Evolutionary conservation across 2,329 filamentous ascomycete species (phyloP), one percentile per base, ranked within the genome.

Genomic region (Alternaria arbusti): DNA sequence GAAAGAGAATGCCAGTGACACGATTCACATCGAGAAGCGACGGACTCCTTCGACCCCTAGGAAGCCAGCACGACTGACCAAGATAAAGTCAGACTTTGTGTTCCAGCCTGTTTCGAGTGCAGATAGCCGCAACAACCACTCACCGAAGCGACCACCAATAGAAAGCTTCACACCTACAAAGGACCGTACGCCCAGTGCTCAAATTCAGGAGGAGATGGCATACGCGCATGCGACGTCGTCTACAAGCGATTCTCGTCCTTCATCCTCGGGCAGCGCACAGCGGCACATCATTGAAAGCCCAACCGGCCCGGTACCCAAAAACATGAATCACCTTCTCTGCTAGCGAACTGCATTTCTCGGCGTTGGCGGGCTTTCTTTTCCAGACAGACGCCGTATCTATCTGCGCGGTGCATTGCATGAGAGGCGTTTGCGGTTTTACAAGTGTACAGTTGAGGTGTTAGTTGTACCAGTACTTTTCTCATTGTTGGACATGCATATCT

Each of bases 121-220:
- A 7, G 74, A 77, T 40, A 59, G 64, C n/a, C 75, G 77, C 25
- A 76, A 75, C 69, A 80, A 80, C 32, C 68, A 72, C 13, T 72
- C 71, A 3, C 73, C 73, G 9, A 63, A 70, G 25, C 71, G 74
- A 4, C 76, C 76, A 44, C 58, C 64, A n/a, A 44, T 78, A 5
- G 76, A 78, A 49, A 58, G 65, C 17, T 74, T 78, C 30, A 78
- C 75, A 20, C 74, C 74, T 3, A 59, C 66, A 40, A 77, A 75
- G 58, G 58, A 66, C n/a, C 71, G 73, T 22, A 74, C 74, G 20
- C 67, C 74, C 44, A 72, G 67, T 61, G 69, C 74, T 63, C 74
- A 77, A 58, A 59, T 76, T 11, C 68, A 64, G 11, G 68, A 74
- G 20, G 73, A 76, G 57, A 45, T 64, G 45, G 63, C 59, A 25